Evolutionary conservation across 2,329 filamentous ascomycete species (phyloP).

Genomic region (Macrophomina pseudophaseolina): DNA sequence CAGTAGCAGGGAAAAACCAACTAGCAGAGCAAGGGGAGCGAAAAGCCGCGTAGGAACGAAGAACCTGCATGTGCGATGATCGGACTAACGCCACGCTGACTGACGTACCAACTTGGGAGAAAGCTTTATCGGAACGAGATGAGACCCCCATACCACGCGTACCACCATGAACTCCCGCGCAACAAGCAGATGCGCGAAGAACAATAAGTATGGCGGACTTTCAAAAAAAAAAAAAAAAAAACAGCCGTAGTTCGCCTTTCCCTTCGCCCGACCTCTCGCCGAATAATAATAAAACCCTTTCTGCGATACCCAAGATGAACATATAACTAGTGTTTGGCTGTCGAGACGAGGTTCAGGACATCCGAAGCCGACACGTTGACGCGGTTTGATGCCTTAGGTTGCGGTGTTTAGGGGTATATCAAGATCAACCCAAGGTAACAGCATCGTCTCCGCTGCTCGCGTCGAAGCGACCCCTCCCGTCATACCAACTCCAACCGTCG

Average conservation of each 20-base stretch:
- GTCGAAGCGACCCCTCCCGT: constrained; percentile 10
- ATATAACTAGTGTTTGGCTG: constrained; percentile 12
- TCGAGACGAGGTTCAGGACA: constrained; percentile 1
- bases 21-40: constrained; percentile 8
- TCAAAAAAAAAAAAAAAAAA: background rate
- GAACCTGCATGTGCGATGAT: constrained; percentile 19
- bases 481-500: constrained; percentile 11
- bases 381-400: constrained; percentile 7
- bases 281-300: background rate
- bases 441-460: constrained; percentile 14
- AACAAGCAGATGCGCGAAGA: constrained; percentile 10
- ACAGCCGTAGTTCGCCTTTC: constrained; percentile 17
- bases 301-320: constrained; percentile 27
- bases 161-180: background rate
- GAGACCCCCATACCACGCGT: background rate
- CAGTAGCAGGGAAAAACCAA: constrained; percentile 1
- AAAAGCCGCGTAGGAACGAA: constrained; percentile 1
- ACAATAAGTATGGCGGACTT: constrained; percentile 4
- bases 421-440: constrained; percentile 14
- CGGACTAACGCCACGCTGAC: constrained; percentile 25
- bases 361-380: background rate
- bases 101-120: constrained; percentile 3
- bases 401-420: constrained; percentile 22
- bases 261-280: constrained; percentile 2
- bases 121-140: constrained; percentile 19